These are phyloP conservation scores for Ceratopteris richardii DNA, from an alignment of 75 land plant genomes.

Conservation along the genomic window DNA sequence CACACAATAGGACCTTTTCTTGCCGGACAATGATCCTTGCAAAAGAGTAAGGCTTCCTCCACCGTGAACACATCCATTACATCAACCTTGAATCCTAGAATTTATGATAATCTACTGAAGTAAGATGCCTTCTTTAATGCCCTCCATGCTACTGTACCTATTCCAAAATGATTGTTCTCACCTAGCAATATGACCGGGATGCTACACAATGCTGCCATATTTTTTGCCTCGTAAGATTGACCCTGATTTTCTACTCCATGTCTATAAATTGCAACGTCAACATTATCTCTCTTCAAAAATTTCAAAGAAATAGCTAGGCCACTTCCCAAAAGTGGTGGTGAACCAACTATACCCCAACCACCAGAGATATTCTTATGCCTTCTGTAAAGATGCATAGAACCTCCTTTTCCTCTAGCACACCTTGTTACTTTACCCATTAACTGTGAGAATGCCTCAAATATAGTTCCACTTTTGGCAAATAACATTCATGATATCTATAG, in stretches of 20 bases:
- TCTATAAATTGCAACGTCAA: slow-evolving; percentile 31
- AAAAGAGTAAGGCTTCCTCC: slow-evolving; percentile 17
- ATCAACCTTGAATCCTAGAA: slow-evolving; percentile 42
- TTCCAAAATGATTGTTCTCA: slow-evolving; percentile 46
- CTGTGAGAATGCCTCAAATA: slow-evolving; percentile 31
- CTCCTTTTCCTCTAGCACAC: slow-evolving; percentile 37
- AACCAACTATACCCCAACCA: slow-evolving; percentile 42
- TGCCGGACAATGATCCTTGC: slow-evolving; percentile 28
- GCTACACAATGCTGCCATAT: slow-evolving; percentile 34
- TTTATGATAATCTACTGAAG: slow-evolving; percentile 34
- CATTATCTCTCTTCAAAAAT: slow-evolving; percentile 21
- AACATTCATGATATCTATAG: slow-evolving; percentile 39
- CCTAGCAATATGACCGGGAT: slow-evolving; percentile 26
- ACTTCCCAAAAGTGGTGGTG: slow-evolving; percentile 25
- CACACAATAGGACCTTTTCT: slow-evolving; percentile 37
- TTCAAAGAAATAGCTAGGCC: slow-evolving; percentile 34
- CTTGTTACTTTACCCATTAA: slow-evolving; percentile 36
- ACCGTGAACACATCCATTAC: slow-evolving; percentile 38
- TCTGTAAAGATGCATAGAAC: slow-evolving; percentile 44
- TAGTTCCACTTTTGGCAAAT: slow-evolving; percentile 34
- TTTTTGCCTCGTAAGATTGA: slow-evolving; percentile 33
- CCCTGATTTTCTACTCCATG: slow-evolving; percentile 44
- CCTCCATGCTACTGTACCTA: slow-evolving; percentile 51
- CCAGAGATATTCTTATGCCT: slow-evolving; percentile 27
- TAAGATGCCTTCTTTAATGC: slow-evolving; percentile 38